Evolutionary conservation across 2,329 filamentous ascomycete species (phyloP).

Genomic region (Hirsutella minnesotensis): DNA sequence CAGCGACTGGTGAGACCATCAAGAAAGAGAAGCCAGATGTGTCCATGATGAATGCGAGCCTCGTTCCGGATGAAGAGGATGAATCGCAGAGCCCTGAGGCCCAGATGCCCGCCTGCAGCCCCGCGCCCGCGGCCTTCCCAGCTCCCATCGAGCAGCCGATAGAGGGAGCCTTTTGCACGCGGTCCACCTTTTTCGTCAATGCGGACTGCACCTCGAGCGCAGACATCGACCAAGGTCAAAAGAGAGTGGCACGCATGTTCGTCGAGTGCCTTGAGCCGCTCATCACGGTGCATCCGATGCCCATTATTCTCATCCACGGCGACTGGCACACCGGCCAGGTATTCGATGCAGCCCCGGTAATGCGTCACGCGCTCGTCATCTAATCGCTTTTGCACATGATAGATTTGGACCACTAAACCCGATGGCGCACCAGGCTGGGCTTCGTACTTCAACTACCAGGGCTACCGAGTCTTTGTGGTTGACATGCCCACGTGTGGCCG

Average conservation of each 20-base stretch:
- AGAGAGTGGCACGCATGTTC: constrained; percentile 20
- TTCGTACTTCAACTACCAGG: constrained; percentile 26
- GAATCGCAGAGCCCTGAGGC: no score
- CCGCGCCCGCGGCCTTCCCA: no score
- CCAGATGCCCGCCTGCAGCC: no score
- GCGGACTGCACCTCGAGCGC: constrained; percentile 4
- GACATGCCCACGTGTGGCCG: constrained; percentile 30
- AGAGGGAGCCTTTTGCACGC: constrained; percentile 7
- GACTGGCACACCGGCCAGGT: constrained; percentile 23
- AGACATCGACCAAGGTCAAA: not conserved
- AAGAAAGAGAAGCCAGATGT: no score
- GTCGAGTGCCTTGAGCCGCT: constrained; percentile 19
- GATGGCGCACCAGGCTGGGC: constrained; percentile 34
- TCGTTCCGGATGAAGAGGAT: no score
- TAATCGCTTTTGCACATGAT: not conserved
- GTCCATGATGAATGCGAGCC: no score
- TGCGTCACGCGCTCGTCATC: no score
- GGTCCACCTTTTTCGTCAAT: constrained; percentile 15
- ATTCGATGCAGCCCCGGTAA: no score
- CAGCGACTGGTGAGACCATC: no score
- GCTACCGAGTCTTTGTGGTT: constrained; percentile 30
- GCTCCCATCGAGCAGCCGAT: not conserved
- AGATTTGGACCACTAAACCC: constrained; percentile 34
- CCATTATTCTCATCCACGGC: constrained; percentile 23
- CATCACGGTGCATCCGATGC: constrained; percentile 6